These are phyloP conservation scores for Rhodosorus marinus DNA, from an alignment of 23 red algal species.

Conservation along the genomic window DNA sequence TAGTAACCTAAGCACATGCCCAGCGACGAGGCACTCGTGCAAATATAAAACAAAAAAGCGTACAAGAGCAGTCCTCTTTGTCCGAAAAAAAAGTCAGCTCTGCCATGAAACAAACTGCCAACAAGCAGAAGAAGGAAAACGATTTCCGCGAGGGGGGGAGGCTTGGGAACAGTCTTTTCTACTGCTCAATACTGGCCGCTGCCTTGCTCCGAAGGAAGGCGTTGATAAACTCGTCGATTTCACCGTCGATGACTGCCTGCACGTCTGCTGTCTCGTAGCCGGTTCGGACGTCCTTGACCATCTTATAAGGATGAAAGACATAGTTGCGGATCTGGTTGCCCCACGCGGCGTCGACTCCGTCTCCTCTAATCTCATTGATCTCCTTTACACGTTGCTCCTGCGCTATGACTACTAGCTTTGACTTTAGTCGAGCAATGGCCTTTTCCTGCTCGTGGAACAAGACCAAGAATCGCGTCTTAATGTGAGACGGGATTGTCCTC, in stretches of 20 bases:
- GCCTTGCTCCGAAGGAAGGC: slow-evolving; percentile 10
- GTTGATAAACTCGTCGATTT: slow-evolving; percentile 31
- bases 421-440: slow-evolving; percentile 48
- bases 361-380: slow-evolving; percentile 65
- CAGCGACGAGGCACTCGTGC: no score
- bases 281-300: slow-evolving; percentile 93
- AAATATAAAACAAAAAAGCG: no score
- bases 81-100: no score
- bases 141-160: no score
- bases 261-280: slow-evolving; percentile 31
- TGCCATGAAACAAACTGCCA: no score
- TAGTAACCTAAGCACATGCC: no score
- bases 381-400: slow-evolving; percentile 68
- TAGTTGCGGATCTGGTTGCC: slow-evolving; percentile 95
- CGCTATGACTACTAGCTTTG: slow-evolving; percentile 60
- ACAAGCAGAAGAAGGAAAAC: no score
- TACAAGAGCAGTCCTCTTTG: no score
- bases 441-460: neutral
- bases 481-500: neutral
- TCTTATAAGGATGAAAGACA: slow-evolving; percentile 85
- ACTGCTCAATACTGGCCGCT: no score
- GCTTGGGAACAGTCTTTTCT: no score
- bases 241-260: slow-evolving; percentile 46
- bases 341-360: slow-evolving; percentile 79
- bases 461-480: neutral